phyloP scores from a whole-genome alignment of 1,284 basidiomycete species.

The Trametes polyzona region DNA sequence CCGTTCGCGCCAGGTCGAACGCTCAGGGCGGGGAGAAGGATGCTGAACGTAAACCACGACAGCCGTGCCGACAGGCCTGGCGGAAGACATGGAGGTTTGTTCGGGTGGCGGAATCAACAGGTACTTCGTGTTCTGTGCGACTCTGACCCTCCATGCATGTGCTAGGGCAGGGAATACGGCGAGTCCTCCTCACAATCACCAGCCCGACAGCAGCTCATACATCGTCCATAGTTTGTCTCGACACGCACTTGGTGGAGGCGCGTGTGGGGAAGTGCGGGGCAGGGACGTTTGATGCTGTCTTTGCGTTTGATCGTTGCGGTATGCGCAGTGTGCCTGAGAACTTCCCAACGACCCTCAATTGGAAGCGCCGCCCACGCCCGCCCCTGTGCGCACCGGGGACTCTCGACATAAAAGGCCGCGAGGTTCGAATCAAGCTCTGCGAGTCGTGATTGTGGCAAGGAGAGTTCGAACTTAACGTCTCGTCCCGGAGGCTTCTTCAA shows the following conservation, averaged over 20 bases:
- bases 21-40: neutral
- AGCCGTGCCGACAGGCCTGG: neutral
- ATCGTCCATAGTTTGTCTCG: neutral
- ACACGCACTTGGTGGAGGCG: neutral
- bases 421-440: neutral
- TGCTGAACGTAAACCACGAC: neutral
- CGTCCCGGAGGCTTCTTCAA: neutral
- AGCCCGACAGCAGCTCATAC: neutral
- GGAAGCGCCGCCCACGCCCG: no score
- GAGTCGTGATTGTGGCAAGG: neutral
- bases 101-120: no score
- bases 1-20: neutral
- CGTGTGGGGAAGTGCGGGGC: slow-evolving; percentile 6
- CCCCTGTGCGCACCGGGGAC: no score
- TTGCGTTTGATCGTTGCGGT: neutral
- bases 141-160: no score
- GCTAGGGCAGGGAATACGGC: no score
- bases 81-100: neutral
- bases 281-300: neutral
- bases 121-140: no score
- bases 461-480: neutral
- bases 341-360: no score
- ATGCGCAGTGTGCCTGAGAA: neutral
- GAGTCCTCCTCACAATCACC: no score
- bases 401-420: neutral